Percentiles rank a stretch among this genome's conserved stretches.
phyloP scores from a whole-genome alignment of 202 grass and related monocot genomes.

The Hordeum pubiflorum region DNA sequence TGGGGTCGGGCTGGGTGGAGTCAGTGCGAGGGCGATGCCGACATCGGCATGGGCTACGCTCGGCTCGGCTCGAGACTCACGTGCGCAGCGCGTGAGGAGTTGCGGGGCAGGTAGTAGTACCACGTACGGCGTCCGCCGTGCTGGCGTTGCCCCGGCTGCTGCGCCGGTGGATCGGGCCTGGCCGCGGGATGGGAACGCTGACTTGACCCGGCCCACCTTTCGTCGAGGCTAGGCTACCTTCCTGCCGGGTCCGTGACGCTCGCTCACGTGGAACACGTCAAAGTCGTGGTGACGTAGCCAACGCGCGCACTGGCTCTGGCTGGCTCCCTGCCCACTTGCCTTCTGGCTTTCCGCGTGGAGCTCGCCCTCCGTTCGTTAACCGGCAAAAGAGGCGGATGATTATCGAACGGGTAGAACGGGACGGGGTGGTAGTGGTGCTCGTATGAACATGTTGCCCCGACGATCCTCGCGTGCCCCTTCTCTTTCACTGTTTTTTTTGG shows the following conservation, averaged over 20 bases:
- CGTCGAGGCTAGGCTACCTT: neutral
- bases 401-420: no score
- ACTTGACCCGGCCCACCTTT: no score
- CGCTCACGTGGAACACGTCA: neutral
- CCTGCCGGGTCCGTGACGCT: neutral
- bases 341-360: neutral
- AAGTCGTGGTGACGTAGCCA: neutral
- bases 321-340: neutral
- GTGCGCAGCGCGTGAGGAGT: neutral
- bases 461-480: no score
- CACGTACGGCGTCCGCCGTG: neutral
- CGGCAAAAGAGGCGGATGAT: no score
- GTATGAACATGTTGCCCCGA: no score
- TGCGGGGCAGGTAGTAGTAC: neutral
- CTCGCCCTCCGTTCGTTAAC: no score
- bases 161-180: neutral
- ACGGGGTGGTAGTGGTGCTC: no score
- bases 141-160: neutral
- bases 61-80: neutral
- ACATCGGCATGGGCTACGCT: neutral
- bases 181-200: no score
- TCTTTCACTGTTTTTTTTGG: no score
- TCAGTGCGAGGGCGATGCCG: constrained; percentile 15
- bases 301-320: neutral
- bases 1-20: neutral